Evolutionary conservation across 2,329 filamentous ascomycete genomes (phyloP).

Genomic region (Cordyceps pruinosa): DNA sequence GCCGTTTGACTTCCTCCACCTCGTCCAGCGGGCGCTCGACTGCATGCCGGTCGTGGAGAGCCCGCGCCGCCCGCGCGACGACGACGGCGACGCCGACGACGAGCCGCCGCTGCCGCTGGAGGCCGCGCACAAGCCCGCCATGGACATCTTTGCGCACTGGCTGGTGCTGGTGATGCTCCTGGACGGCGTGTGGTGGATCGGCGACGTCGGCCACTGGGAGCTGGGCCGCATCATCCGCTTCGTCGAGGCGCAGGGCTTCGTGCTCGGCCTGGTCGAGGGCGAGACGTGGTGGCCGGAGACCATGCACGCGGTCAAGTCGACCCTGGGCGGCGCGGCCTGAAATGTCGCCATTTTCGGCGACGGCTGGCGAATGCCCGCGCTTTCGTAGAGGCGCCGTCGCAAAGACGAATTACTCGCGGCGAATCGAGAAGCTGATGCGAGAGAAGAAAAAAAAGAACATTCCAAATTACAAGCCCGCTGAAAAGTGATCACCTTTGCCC

Average conservation of each 20-base stretch:
- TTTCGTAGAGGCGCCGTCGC: background rate
- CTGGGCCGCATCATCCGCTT: conserved; percentile 21
- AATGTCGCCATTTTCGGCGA: background rate
- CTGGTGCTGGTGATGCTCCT: conserved; percentile 31
- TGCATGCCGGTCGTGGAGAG: conserved; percentile 10
- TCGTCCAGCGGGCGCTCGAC: conserved; percentile 28
- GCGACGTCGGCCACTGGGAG: conserved; percentile 29
- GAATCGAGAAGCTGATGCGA: background rate
- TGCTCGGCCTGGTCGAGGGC: conserved; percentile 8
- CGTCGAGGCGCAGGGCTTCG: conserved; percentile 12
- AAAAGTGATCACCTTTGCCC: background rate
- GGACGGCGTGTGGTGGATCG: conserved; percentile 35
- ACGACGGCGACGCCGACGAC: background rate
- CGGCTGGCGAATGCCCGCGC: background rate
- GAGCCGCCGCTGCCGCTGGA: background rate
- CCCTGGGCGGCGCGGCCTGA: background rate
- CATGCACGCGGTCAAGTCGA: conserved; percentile 21
- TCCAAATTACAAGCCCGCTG: background rate
- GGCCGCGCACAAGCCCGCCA: conserved; percentile 20
- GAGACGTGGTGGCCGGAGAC: conserved; percentile 30
- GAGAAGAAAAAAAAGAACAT: background rate
- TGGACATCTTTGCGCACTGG: conserved; percentile 34
- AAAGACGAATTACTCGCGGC: background rate
- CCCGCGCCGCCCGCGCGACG: background rate
- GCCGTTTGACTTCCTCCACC: conserved; percentile 24